Evolutionary conservation across 2,329 filamentous ascomycete species (phyloP).

Genomic region (Trichoderma atrobrunneum): DNA sequence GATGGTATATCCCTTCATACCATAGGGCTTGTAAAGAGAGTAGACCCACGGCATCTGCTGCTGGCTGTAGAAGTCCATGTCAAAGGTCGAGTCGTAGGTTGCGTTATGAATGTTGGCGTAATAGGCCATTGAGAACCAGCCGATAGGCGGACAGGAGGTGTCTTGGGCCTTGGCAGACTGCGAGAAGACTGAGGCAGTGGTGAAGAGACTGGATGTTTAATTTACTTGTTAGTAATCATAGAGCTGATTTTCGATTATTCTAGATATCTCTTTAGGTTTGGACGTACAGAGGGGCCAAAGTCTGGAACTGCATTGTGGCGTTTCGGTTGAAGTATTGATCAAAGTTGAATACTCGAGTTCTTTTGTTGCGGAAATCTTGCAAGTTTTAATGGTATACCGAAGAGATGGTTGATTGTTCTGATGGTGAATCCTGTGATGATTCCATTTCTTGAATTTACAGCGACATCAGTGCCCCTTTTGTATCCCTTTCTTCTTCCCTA

Average conservation of each 20-base stretch:
- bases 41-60: not conserved
- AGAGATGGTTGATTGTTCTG: not conserved
- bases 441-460: not conserved
- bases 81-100: not conserved
- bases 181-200: not conserved
- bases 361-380: not conserved
- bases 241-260: not conserved
- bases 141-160: too few species aligned
- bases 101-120: not conserved
- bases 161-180: not conserved
- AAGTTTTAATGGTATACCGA: not conserved
- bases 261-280: not conserved
- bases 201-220: not conserved
- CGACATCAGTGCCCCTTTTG: not conserved
- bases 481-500: not conserved
- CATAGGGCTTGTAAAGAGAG: not conserved
- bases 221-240: not conserved
- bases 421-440: not conserved
- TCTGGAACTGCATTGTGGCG: not conserved
- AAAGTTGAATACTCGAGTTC: not conserved
- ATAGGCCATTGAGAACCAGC: not conserved
- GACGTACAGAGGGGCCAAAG: not conserved
- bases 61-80: not conserved
- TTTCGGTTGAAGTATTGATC: not conserved
- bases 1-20: not conserved